Percentiles rank a stretch among this genome's conserved stretches.
Evolutionary conservation across 148 eudicot species (phyloP).

Genomic region (Amaranthus cruentus): DNA sequence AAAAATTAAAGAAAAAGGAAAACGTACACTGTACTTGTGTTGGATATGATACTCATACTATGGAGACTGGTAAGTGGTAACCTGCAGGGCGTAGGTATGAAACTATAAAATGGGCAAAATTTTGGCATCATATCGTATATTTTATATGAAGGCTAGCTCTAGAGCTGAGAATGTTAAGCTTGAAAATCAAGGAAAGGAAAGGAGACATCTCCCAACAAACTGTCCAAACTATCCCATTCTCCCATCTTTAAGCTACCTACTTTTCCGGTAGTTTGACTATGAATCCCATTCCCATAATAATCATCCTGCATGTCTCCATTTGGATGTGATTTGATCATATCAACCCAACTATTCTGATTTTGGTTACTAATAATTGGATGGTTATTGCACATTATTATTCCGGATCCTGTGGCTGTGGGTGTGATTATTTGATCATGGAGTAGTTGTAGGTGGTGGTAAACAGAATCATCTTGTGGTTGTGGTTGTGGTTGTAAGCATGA

Average conservation of each 20-base stretch:
- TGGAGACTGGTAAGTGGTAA: too few species aligned
- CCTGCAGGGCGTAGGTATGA: not conserved
- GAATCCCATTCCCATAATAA: constrained; percentile 7
- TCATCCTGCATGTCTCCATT: constrained; percentile 3
- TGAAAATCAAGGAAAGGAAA: constrained; percentile 67
- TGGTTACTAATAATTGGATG: not conserved
- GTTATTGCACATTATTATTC: not conserved
- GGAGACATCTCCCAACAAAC: constrained; percentile 67
- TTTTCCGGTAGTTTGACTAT: constrained; percentile 23
- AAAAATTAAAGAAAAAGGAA: not conserved
- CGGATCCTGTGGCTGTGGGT: not conserved
- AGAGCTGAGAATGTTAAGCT: constrained; percentile 17
- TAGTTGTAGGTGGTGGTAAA: not conserved
- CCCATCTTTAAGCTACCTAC: constrained; percentile 56
- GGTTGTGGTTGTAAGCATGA: constrained; percentile 2
- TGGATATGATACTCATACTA: not conserved
- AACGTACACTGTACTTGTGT: not conserved
- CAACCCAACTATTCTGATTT: constrained; percentile 2
- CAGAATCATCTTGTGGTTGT: not conserved
- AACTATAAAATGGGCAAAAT: not conserved
- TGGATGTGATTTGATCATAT: not conserved
- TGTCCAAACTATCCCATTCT: constrained; percentile 73
- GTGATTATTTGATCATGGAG: not conserved
- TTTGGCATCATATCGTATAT: not conserved
- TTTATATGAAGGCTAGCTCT: not conserved